Evolutionary conservation across 1,284 basidiomycete genomes (phyloP).

Genomic region (Termitomyces sp.): DNA sequence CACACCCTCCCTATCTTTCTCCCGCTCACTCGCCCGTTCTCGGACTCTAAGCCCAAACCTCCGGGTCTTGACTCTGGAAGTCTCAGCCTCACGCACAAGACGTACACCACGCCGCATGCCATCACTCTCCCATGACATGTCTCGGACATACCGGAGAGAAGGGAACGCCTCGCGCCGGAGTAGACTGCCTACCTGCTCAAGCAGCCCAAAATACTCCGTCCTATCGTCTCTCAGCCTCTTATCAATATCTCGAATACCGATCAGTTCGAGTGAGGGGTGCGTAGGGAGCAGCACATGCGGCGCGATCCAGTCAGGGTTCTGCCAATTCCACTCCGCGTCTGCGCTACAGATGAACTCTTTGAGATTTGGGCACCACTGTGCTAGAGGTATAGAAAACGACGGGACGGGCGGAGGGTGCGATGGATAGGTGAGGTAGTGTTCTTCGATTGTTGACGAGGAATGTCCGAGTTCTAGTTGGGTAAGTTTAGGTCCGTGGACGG

Average conservation of each 20-base stretch:
- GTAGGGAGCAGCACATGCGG: conserved; percentile 64
- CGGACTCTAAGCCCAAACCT: neutral
- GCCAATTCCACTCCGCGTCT: conserved; percentile 76
- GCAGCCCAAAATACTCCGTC: conserved; percentile 55
- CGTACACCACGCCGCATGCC: conserved; percentile 26
- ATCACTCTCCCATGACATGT: conserved; percentile 47
- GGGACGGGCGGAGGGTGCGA: conserved; percentile 22
- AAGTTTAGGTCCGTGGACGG: conserved; percentile 55
- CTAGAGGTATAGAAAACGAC: conserved; percentile 38
- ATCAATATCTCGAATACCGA: conserved; percentile 68
- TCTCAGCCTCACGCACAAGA: neutral
- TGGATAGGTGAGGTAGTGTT: conserved; percentile 51
- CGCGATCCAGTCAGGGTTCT: conserved; percentile 72
- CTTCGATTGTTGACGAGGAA: conserved; percentile 56
- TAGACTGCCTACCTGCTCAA: conserved; percentile 58
- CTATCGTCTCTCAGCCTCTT: conserved; percentile 42
- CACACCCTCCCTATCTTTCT: neutral
- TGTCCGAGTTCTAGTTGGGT: conserved; percentile 67
- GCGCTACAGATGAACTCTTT: conserved; percentile 66
- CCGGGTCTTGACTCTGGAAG: neutral
- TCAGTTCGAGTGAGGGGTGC: conserved; percentile 57
- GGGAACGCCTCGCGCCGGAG: conserved; percentile 60
- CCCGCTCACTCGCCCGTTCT: neutral
- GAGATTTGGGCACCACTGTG: conserved; percentile 60
- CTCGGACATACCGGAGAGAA: conserved; percentile 52